phyloP scores from a whole-genome alignment of 805 yeast species.

The Starmera amethionina region DNA sequence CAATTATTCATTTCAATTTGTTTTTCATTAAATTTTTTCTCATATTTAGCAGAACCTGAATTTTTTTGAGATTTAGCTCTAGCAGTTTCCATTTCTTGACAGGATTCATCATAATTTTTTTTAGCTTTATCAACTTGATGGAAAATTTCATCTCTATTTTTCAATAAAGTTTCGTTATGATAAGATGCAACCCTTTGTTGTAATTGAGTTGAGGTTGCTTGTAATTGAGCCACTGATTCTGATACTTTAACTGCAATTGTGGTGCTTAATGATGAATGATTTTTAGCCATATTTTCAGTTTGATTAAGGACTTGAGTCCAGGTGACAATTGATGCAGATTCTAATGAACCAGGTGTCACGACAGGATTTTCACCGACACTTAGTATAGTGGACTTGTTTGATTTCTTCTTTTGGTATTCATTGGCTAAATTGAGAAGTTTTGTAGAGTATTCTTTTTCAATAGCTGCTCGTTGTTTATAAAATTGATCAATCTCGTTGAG shows the following conservation, averaged over 20 bases:
- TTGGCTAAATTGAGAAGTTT: slow-evolving; percentile 54
- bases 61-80: slow-evolving; percentile 64
- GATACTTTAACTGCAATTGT: slow-evolving; percentile 54
- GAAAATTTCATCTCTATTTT: slow-evolving; percentile 25
- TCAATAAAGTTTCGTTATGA: slow-evolving; percentile 41
- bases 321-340: slow-evolving; percentile 74
- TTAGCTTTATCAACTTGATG: slow-evolving; percentile 33
- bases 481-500: slow-evolving; percentile 71
- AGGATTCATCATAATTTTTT: slow-evolving; percentile 68
- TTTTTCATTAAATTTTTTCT: slow-evolving; percentile 43
- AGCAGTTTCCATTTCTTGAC: slow-evolving; percentile 71
- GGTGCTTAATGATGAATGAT: slow-evolving; percentile 45
- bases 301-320: slow-evolving; percentile 86
- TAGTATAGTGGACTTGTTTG: slow-evolving; percentile 52
- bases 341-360: slow-evolving; percentile 91
- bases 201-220: slow-evolving; percentile 41
- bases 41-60: slow-evolving; percentile 38
- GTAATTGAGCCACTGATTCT: slow-evolving; percentile 48
- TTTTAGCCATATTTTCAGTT: slow-evolving; percentile 71
- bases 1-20: slow-evolving; percentile 76
- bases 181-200: slow-evolving; percentile 47
- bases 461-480: slow-evolving; percentile 69
- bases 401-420: slow-evolving; percentile 68
- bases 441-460: slow-evolving; percentile 77
- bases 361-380: slow-evolving; percentile 89